Percentiles rank a stretch among this genome's conserved stretches.
Conservation (phyloP, 148 eudicot genomes). For the Camellia granthamiana region DNA sequence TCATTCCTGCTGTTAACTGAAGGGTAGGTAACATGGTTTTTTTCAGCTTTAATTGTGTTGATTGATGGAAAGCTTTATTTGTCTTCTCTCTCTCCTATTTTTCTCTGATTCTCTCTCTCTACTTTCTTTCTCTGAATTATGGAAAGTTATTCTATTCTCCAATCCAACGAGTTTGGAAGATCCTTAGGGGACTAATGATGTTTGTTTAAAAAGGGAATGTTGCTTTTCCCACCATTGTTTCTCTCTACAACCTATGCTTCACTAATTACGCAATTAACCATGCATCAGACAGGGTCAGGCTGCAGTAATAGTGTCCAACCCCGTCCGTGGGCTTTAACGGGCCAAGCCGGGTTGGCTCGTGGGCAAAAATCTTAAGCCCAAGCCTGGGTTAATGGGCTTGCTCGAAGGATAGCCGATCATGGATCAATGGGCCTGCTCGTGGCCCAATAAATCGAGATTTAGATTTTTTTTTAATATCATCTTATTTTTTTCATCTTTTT, state of each 20-base stretch:
- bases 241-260: neutral
- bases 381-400: too few relatives aligned
- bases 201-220: slow-evolving; percentile 12
- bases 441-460: too few relatives aligned
- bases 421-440: too few relatives aligned
- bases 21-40: slow-evolving; percentile 22
- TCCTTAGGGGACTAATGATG: slow-evolving; percentile 20
- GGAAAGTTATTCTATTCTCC: slow-evolving; percentile 33
- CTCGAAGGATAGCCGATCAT: too few relatives aligned
- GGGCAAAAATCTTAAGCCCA: too few relatives aligned
- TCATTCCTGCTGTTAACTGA: neutral
- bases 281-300: neutral
- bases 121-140: slow-evolving; percentile 3
- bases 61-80: slow-evolving; percentile 35
- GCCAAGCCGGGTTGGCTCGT: too few relatives aligned
- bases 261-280: neutral
- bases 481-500: too few relatives aligned
- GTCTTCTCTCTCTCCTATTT: slow-evolving; percentile 17
- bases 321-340: neutral
- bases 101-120: neutral
- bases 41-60: slow-evolving; percentile 26
- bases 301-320: neutral
- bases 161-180: slow-evolving; percentile 48
- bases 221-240: slow-evolving; percentile 10
- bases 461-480: too few relatives aligned